A percentile compares a stretch with the other conserved stretches of the same genome.
phyloP scores from a whole-genome alignment of 805 yeast species.

The Alloascoidea hylecoeti region DNA sequence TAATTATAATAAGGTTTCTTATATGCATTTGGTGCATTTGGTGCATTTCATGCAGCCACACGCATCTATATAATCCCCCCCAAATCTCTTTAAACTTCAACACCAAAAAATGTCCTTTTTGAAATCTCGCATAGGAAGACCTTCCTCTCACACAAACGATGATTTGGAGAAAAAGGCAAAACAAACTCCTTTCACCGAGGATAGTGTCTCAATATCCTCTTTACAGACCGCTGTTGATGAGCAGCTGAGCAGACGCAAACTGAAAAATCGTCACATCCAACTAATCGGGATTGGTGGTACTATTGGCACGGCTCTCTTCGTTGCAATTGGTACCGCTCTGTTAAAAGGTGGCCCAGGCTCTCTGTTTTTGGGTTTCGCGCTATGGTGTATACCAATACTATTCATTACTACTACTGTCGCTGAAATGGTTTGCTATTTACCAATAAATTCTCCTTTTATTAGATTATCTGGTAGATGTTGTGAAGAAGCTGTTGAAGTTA shows the following conservation, averaged over 20 bases:
- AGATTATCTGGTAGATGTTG: constrained; percentile 62
- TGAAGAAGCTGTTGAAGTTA: constrained; percentile 61
- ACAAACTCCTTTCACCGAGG: too few species aligned
- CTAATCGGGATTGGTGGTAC: constrained; percentile 72
- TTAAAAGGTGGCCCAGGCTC: constrained; percentile 59
- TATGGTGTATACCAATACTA: constrained; percentile 61
- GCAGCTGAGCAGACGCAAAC: constrained; percentile 23
- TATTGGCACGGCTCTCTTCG: constrained; percentile 70
- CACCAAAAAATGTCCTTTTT: too few species aligned
- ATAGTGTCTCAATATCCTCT: background rate
- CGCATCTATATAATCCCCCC: too few species aligned
- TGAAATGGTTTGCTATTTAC: constrained; percentile 66
- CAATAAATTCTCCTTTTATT: constrained; percentile 66
- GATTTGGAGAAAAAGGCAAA: too few species aligned
- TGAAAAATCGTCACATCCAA: constrained; percentile 61
- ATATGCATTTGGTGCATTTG: too few species aligned
- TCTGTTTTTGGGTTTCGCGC: constrained; percentile 44
- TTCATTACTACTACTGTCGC: constrained; percentile 59
- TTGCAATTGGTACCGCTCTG: constrained; percentile 53
- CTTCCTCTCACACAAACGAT: too few species aligned
- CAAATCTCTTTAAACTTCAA: too few species aligned
- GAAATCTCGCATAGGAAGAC: too few species aligned
- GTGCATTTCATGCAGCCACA: too few species aligned
- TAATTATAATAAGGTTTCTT: too few species aligned
- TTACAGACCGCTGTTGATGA: background rate